These are phyloP conservation scores for Lachancea lanzarotensis DNA, from an alignment of 805 yeast species.

Conservation along the genomic window DNA sequence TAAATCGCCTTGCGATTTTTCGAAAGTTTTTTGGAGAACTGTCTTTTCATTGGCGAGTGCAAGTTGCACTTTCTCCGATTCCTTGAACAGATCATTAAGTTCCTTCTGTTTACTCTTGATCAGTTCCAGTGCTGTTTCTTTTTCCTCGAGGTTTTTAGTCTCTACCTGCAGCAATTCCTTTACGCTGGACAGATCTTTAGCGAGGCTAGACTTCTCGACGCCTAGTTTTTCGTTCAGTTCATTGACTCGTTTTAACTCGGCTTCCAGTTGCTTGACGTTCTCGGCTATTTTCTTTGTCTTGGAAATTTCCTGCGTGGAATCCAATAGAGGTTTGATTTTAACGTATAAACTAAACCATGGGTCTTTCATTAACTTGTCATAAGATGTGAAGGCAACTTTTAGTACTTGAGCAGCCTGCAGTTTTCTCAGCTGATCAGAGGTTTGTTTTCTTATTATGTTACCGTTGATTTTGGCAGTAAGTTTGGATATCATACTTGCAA, in stretches of 20 bases:
- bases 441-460: slow-evolving; percentile 43
- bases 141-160: slow-evolving; percentile 38
- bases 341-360: slow-evolving; percentile 78
- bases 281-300: slow-evolving; percentile 53
- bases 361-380: slow-evolving; percentile 43
- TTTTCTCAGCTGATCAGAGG: slow-evolving; percentile 45
- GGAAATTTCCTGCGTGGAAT: slow-evolving; percentile 52
- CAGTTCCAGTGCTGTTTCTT: slow-evolving; percentile 40
- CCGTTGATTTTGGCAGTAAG: slow-evolving; percentile 69
- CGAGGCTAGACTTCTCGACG: slow-evolving; percentile 23
- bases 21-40: neutral
- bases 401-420: slow-evolving; percentile 67
- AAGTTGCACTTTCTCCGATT: slow-evolving; percentile 10
- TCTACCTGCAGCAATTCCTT: slow-evolving; percentile 36
- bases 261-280: slow-evolving; percentile 47
- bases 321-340: slow-evolving; percentile 68
- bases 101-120: slow-evolving; percentile 38
- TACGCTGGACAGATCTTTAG: slow-evolving; percentile 29
- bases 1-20: neutral
- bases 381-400: slow-evolving; percentile 51
- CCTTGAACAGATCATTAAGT: slow-evolving; percentile 13
- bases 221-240: slow-evolving; percentile 27
- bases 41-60: neutral
- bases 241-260: slow-evolving; percentile 37
- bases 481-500: slow-evolving; percentile 47